Conservation (phyloP, 2,329 filamentous ascomycete species). For the Colletotrichum tabaci region DNA sequence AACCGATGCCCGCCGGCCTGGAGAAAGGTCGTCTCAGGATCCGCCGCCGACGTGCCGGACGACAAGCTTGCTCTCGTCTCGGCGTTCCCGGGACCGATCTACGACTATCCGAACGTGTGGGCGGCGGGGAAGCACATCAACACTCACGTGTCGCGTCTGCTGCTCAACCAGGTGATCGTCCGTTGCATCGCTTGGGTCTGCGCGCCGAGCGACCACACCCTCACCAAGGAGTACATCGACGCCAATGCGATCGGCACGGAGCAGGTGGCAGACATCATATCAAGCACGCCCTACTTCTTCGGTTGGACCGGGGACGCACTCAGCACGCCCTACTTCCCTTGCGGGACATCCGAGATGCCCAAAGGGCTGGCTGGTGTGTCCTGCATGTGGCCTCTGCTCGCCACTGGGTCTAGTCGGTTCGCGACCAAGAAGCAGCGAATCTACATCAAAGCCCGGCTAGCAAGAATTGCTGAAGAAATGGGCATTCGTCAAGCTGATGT, state of each 20-base stretch:
- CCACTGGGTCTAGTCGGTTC: slow-evolving; percentile 45
- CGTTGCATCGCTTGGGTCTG: slow-evolving; percentile 46
- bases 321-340: slow-evolving; percentile 46
- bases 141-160: slow-evolving; percentile 44
- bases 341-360: slow-evolving; percentile 45
- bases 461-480: slow-evolving; percentile 44
- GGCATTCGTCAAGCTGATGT: slow-evolving; percentile 46
- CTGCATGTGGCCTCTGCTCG: slow-evolving; percentile 45
- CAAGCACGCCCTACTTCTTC: slow-evolving; percentile 46
- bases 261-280: slow-evolving; percentile 45
- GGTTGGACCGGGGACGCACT: slow-evolving; percentile 44
- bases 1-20: slow-evolving; percentile 44
- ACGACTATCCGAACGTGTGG: slow-evolving; percentile 46
- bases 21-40: slow-evolving; percentile 43
- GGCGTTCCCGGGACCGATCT: slow-evolving; percentile 44
- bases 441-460: slow-evolving; percentile 44
- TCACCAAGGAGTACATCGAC: slow-evolving; percentile 44
- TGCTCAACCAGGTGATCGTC: slow-evolving; percentile 45
- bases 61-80: slow-evolving; percentile 38
- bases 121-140: slow-evolving; percentile 47
- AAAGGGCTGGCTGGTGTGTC: slow-evolving; percentile 45
- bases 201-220: slow-evolving; percentile 44
- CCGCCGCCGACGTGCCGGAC: slow-evolving; percentile 40
- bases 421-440: slow-evolving; percentile 42
- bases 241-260: slow-evolving; percentile 43